Evolutionary conservation across 148 eudicot genomes (phyloP), one percentile per base, ranked within the genome.

Genomic region (Cornus controversa): DNA sequence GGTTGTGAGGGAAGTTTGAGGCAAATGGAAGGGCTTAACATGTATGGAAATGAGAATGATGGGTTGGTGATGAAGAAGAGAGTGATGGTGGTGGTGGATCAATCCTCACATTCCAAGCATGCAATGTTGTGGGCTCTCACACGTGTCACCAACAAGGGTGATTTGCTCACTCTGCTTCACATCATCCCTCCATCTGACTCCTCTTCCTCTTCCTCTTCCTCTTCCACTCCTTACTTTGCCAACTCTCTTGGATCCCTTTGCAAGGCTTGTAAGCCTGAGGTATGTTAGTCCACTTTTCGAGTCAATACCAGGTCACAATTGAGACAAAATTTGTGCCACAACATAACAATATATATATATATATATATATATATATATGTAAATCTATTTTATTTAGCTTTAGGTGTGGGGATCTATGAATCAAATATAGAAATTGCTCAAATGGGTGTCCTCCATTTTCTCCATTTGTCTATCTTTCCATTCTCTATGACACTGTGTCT

Each of bases 51-150:
- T 54, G 67, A 72, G 16, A n/a, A 29, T 63, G 75, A 45, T 18
- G 66, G 70, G 60, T 23, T 74, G 75, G 85, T 77, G 80, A 72
- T 76, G 83, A 87, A 81, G 85, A 95, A 95, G 71, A 93, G 98
- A 66, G 96, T 95, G 8, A 95, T 95, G 98, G 97, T 93, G 15
- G 94, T 93, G 15, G 97, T 94, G 71, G 98, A 95, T 80, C 83
- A 90, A 8, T 77, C 89, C 27, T 80, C 91, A 4, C 91, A 93
- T 72, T 88, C 97, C 6, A 95, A 91, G 69, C 96, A 95, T 81
- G 98, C 98, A 0, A 91, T 93, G 96, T 87, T 95, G 90, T 95
- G 98, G 98, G 98, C 98, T 0, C 80, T 95, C 0, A 93, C 94
- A 25, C 98, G 93, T 86, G 92, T 95, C 2, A 75, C 97, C 22